Conservation (phyloP, 305 asterid genomes). For the Fraxinus latifolia region DNA sequence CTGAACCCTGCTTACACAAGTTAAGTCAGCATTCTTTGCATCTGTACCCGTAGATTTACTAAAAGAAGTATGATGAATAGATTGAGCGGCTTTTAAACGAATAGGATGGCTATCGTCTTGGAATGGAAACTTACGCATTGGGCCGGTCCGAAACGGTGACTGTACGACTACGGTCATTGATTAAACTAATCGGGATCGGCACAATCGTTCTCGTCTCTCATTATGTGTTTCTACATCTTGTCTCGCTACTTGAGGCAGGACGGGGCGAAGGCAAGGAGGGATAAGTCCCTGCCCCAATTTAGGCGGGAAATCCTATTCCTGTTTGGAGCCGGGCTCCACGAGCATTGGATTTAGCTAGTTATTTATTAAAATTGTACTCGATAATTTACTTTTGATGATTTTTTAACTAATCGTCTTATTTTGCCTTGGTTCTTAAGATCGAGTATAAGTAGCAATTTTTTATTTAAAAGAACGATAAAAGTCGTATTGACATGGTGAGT, state of each 20-base stretch:
- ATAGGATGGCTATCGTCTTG: too few relatives aligned
- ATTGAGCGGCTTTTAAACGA: neutral
- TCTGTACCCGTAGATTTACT: conserved; percentile 47
- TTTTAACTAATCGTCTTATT: too few relatives aligned
- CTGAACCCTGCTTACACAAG: conserved; percentile 41
- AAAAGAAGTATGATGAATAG: neutral
- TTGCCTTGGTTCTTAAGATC: too few relatives aligned
- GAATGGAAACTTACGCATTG: neutral
- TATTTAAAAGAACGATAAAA: too few relatives aligned
- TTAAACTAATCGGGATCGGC: neutral
- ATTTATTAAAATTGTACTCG: too few relatives aligned
- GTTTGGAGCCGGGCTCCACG: neutral
- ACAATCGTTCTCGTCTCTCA: neutral
- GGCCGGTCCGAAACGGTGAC: neutral
- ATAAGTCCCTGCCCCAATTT: neutral
- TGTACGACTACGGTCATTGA: neutral
- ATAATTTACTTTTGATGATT: too few relatives aligned
- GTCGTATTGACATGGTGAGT: too few relatives aligned
- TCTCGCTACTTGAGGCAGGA: neutral
- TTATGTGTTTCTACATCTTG: neutral
- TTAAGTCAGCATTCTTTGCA: conserved; percentile 43
- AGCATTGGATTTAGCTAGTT: neutral
- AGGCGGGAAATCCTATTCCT: neutral
- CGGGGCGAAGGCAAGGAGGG: neutral
- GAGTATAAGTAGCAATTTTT: too few relatives aligned